These are phyloP conservation scores for Podospora didyma DNA, from an alignment of 495 filamentous ascomycete species.

Conservation along the genomic window DNA sequence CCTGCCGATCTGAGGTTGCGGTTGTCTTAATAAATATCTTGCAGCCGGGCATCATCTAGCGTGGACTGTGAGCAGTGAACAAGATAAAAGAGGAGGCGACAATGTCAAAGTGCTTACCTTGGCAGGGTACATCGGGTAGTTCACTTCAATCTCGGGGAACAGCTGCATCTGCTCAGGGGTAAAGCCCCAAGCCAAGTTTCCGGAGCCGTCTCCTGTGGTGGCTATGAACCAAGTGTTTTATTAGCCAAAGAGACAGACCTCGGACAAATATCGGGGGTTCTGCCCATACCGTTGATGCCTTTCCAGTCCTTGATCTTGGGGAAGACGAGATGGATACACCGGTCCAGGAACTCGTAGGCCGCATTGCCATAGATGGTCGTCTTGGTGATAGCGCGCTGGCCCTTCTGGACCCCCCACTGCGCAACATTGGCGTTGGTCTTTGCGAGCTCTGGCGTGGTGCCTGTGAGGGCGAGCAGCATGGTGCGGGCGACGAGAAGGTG, in stretches of 20 bases:
- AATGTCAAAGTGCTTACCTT: slow-evolving; percentile 5
- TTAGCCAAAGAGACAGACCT: background rate
- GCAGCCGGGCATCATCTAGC: slow-evolving; percentile 87
- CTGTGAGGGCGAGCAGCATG: slow-evolving; percentile 79
- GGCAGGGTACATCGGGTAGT: slow-evolving; percentile 62
- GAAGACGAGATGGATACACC: slow-evolving; percentile 80
- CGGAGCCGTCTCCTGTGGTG: slow-evolving; percentile 71
- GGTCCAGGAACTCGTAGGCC: slow-evolving; percentile 84
- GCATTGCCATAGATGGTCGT: slow-evolving; percentile 69
- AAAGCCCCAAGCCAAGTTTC: slow-evolving; percentile 83
- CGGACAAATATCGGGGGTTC: background rate
- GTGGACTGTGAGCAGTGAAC: slow-evolving; percentile 25
- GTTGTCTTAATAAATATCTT: slow-evolving; percentile 84
- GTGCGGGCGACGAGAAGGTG: slow-evolving; percentile 77
- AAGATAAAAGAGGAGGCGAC: background rate
- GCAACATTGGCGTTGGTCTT: slow-evolving; percentile 61
- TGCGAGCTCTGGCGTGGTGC: slow-evolving; percentile 66
- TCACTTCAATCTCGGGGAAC: slow-evolving; percentile 91
- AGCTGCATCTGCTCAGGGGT: slow-evolving; percentile 63
- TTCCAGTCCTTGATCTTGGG: slow-evolving; percentile 93
- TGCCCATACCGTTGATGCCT: slow-evolving; percentile 60
- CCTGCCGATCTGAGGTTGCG: slow-evolving; percentile 85
- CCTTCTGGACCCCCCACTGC: slow-evolving; percentile 54
- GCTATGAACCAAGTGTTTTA: slow-evolving; percentile 19
- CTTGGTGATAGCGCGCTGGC: slow-evolving; percentile 61